These are phyloP conservation scores for Globisporangium nagaii DNA, from an alignment of 352 stramenopile species.

Conservation along the genomic window DNA sequence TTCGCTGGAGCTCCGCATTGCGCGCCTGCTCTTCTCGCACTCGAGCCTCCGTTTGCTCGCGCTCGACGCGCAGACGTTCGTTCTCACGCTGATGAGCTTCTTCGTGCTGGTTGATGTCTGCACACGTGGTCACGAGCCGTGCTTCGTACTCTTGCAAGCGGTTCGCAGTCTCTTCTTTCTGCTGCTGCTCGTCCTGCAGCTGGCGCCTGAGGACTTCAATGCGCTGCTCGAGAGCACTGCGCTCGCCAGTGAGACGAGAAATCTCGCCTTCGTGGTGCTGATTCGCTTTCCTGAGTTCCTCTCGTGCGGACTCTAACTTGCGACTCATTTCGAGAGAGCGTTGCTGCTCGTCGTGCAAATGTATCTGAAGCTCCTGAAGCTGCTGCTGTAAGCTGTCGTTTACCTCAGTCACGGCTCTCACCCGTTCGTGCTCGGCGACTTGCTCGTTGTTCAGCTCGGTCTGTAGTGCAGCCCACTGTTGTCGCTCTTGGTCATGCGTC, in stretches of 20 bases:
- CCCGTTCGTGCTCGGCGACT: constrained; percentile 8
- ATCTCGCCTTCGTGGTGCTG: constrained; percentile 17
- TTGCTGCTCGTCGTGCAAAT: constrained; percentile 18
- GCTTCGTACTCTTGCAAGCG: constrained; percentile 71
- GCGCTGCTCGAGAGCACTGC: constrained; percentile 21
- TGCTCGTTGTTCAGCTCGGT: constrained; percentile 20
- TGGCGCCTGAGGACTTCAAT: constrained; percentile 24
- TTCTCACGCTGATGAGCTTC: constrained; percentile 51
- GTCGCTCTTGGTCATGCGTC: constrained; percentile 20
- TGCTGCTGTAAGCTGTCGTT: constrained; percentile 22
- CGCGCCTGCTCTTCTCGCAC: constrained; percentile 47
- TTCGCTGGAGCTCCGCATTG: constrained; percentile 42
- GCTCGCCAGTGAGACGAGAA: constrained; percentile 3
- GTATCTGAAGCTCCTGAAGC: constrained; percentile 23
- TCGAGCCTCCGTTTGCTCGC: constrained; percentile 22
- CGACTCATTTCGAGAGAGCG: constrained; percentile 5
- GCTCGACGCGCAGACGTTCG: constrained; percentile 30
- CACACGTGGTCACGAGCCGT: constrained; percentile 59
- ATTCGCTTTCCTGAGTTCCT: constrained; percentile 9
- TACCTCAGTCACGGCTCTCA: constrained; percentile 9
- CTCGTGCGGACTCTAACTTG: constrained; percentile 10
- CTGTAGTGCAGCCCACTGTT: constrained; percentile 22
- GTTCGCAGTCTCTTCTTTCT: constrained; percentile 61
- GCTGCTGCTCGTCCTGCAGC: constrained; percentile 39
- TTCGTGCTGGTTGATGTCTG: constrained; percentile 70